Conservation (phyloP, 768 basidiomycete genomes). For the Amanita inopinata region DNA sequence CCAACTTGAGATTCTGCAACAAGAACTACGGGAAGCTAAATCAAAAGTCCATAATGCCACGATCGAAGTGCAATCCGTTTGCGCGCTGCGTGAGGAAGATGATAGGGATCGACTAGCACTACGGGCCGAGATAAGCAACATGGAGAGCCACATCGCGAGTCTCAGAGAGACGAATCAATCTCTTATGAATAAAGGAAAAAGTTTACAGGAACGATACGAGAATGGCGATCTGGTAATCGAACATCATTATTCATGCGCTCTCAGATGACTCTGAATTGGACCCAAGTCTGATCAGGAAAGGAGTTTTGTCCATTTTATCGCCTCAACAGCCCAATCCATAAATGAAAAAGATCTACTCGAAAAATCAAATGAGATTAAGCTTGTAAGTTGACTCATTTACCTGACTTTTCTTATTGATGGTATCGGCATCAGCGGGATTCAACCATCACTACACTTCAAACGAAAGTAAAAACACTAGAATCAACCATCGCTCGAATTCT, state of each 20-base stretch:
- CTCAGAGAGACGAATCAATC: conserved; percentile 4
- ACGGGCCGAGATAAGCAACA: background rate
- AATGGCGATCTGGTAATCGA: conserved; percentile 35
- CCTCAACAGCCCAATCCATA: conserved; percentile 32
- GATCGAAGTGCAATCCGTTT: background rate
- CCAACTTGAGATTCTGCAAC: conserved; percentile 11
- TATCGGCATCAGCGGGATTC: conserved; percentile 34
- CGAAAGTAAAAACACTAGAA: conserved; percentile 36
- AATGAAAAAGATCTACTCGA: conserved; percentile 44
- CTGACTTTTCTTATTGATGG: conserved; percentile 9
- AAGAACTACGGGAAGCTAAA: conserved; percentile 2
- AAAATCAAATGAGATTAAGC: conserved; percentile 47
- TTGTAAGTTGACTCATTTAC: conserved; percentile 24
- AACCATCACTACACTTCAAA: conserved; percentile 31
- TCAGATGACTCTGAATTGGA: background rate
- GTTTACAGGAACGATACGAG: conserved; percentile 31
- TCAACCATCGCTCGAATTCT: conserved; percentile 34
- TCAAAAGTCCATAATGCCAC: background rate
- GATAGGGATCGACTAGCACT: conserved; percentile 12
- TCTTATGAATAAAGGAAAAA: conserved; percentile 9
- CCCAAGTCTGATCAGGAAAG: conserved; percentile 41
- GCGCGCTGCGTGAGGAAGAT: background rate
- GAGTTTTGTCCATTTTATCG: conserved; percentile 34
- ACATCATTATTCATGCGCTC: background rate
- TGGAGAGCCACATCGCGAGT: background rate